These are phyloP conservation scores for Pythium scleroteichum DNA, from an alignment of 352 stramenopile species.

Conservation along the genomic window DNA sequence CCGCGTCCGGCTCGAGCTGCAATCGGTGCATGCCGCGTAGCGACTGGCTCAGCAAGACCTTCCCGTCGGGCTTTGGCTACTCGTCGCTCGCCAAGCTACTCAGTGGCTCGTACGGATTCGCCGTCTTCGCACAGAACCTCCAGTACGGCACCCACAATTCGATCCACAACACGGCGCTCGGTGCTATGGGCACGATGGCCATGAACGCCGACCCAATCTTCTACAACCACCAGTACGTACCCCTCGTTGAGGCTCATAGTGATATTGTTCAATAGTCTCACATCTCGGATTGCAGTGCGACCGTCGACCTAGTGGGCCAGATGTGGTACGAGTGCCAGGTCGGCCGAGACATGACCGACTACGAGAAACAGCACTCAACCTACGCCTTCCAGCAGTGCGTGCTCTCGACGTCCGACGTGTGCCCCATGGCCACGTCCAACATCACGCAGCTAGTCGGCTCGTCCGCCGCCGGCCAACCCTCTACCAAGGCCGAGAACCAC, in stretches of 20 bases:
- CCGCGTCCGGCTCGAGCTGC: slow-evolving; percentile 34
- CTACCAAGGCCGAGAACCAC: slow-evolving; percentile 43
- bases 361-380: slow-evolving; percentile 47
- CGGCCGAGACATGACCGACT: slow-evolving; percentile 44
- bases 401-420: slow-evolving; percentile 22
- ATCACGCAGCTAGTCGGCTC: slow-evolving; percentile 41
- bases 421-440: slow-evolving; percentile 38
- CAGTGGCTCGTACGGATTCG: slow-evolving; percentile 45
- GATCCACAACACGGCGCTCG: slow-evolving; percentile 61
- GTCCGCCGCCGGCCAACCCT: slow-evolving; percentile 31
- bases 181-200: slow-evolving; percentile 40
- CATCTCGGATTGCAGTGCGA: too few species aligned
- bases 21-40: slow-evolving; percentile 56
- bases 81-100: slow-evolving; percentile 44
- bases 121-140: slow-evolving; percentile 54
- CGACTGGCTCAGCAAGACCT: slow-evolving; percentile 37
- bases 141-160: slow-evolving; percentile 62
- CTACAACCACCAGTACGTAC: slow-evolving; percentile 74
- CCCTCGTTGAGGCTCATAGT: too few species aligned
- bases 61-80: slow-evolving; percentile 67
- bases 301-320: slow-evolving; percentile 60
- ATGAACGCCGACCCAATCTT: slow-evolving; percentile 71
- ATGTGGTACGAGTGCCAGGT: slow-evolving; percentile 74
- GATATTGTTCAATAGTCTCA: too few species aligned
- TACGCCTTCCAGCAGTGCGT: slow-evolving; percentile 56